A percentile compares a stretch with the other conserved stretches of the same genome.
phyloP scores from a whole-genome alignment of 495 filamentous ascomycete species.

The Clavariopsis aquatica region DNA sequence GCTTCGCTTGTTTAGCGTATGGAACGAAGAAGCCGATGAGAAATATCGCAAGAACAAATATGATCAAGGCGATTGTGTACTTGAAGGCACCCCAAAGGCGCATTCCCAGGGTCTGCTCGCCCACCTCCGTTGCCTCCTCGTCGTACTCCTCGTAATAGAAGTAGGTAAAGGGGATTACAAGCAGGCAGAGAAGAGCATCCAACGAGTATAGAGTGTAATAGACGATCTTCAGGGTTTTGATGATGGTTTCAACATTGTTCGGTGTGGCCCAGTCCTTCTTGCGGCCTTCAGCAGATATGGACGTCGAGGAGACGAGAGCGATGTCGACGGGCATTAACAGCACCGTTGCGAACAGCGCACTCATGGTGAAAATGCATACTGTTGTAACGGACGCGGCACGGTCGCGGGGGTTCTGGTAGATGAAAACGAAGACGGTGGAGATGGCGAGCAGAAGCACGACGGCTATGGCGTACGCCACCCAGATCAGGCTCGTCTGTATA shows the following conservation, averaged over 20 bases:
- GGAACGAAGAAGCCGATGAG: conserved; percentile 92
- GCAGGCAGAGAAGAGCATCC: conserved; percentile 85
- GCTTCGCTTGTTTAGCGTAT: conserved; percentile 58
- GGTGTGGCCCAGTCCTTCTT: conserved; percentile 95
- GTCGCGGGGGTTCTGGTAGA: conserved; percentile 86
- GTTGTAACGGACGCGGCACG: conserved; percentile 75
- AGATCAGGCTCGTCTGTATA: conserved; percentile 82
- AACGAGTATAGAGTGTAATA: conserved; percentile 92
- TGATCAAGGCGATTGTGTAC: conserved; percentile 84
- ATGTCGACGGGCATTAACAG: conserved; percentile 94
- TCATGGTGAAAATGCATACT: conserved; percentile 83
- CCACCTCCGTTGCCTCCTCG: conserved; percentile 75
- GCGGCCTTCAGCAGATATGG: conserved; percentile 68
- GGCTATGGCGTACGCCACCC: conserved; percentile 85
- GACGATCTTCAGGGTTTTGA: conserved; percentile 76
- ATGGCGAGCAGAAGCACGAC: conserved; percentile 68
- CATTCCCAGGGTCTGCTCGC: conserved; percentile 65
- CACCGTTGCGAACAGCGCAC: conserved; percentile 84
- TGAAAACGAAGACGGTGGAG: conserved; percentile 77
- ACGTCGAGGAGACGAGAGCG: conserved; percentile 87
- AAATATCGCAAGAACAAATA: conserved; percentile 79
- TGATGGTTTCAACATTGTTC: conserved; percentile 71
- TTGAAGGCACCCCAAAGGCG: conserved; percentile 82
- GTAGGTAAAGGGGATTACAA: conserved; percentile 93
- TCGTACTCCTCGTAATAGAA: conserved; percentile 98